Conservation (phyloP, 148 eudicot species). For the Chenopodium album region DNA sequence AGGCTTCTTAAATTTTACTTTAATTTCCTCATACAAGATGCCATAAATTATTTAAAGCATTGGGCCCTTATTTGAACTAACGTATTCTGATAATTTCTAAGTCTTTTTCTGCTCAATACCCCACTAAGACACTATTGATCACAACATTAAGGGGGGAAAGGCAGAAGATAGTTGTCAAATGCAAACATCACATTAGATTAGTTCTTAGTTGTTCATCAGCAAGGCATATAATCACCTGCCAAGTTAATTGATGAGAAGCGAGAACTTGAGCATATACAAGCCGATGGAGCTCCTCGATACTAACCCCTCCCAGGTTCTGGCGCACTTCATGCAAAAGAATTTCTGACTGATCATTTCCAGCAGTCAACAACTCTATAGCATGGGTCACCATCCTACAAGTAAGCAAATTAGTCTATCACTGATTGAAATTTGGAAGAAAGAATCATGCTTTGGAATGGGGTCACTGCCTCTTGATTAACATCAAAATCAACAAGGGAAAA, state of each 20-base stretch:
- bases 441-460: neutral
- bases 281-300: conserved; percentile 93
- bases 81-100: neutral
- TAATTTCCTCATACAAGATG: neutral
- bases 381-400: conserved; percentile 86
- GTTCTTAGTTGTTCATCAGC: neutral
- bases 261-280: conserved; percentile 94
- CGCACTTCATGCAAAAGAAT: conserved; percentile 68
- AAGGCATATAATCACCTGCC: conserved; percentile 64
- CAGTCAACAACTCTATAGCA: conserved; percentile 85
- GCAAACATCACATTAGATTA: neutral
- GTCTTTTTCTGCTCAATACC: neutral
- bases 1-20: neutral
- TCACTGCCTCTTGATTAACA: neutral
- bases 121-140: neutral
- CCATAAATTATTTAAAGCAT: neutral
- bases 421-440: neutral
- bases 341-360: conserved; percentile 79
- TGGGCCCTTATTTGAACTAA: neutral
- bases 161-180: neutral
- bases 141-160: neutral
- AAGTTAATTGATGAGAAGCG: conserved; percentile 89
- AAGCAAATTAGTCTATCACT: conserved; percentile 9
- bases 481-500: neutral
- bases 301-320: conserved; percentile 69